A percentile compares a stretch with the other conserved stretches of the same genome.
These are phyloP conservation scores for Aspergillus sp. DNA, from an alignment of 2,329 filamentous ascomycete species.

Conservation along the genomic window DNA sequence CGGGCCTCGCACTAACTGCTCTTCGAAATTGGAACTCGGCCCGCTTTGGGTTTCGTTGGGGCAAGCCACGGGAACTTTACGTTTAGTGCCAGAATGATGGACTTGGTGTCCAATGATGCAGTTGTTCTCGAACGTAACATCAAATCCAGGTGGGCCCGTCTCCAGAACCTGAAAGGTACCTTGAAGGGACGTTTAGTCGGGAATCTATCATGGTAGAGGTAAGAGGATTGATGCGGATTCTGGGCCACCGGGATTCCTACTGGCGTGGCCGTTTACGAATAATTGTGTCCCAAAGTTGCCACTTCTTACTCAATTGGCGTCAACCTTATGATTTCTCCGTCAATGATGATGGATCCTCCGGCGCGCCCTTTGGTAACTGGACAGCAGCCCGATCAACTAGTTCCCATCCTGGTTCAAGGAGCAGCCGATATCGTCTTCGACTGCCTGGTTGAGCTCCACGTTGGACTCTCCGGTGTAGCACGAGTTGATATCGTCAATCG, in stretches of 20 bases:
- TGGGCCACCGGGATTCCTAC: slow-evolving; percentile 13
- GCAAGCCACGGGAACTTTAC: slow-evolving; percentile 18
- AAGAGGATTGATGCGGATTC: slow-evolving; percentile 10
- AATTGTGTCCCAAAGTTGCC: slow-evolving; percentile 8
- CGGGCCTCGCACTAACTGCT: neutral
- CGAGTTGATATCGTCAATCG: slow-evolving; percentile 13
- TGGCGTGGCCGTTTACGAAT: slow-evolving; percentile 3
- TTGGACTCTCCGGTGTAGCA: slow-evolving; percentile 4
- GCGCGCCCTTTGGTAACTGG: slow-evolving; percentile 5
- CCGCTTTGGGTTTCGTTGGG: slow-evolving; percentile 12
- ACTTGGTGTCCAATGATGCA: slow-evolving; percentile 13
- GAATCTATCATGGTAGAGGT: neutral
- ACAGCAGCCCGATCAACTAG: neutral
- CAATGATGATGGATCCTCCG: slow-evolving; percentile 11
- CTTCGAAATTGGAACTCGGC: slow-evolving; percentile 11
- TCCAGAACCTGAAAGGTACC: slow-evolving; percentile 14
- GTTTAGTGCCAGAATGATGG: slow-evolving; percentile 18
- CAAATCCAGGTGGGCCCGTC: slow-evolving; percentile 10
- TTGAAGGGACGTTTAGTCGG: slow-evolving; percentile 13
- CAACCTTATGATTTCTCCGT: slow-evolving; percentile 16
- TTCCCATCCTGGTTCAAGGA: slow-evolving; percentile 4
- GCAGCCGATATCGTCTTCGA: slow-evolving; percentile 7
- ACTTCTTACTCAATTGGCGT: slow-evolving; percentile 7
- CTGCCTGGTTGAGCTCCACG: neutral
- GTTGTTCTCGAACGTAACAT: slow-evolving; percentile 11